A percentile compares a stretch with the other conserved stretches of the same genome.
phyloP scores from a whole-genome alignment of 257 asterid species.

The Solanum rostratum region DNA sequence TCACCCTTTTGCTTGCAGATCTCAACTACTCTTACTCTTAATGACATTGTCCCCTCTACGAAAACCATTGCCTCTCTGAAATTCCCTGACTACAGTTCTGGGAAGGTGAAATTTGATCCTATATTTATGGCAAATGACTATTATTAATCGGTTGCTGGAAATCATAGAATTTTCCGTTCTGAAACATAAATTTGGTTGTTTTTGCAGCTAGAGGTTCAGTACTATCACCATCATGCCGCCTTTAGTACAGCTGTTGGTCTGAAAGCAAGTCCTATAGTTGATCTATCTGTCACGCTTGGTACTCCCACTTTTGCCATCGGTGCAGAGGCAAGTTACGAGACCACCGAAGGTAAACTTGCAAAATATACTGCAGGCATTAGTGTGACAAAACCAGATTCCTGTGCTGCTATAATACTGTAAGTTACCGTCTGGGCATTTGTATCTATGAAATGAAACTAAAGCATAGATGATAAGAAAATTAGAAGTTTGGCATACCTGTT shows the following conservation, averaged over 20 bases:
- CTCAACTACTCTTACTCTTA: slow-evolving; percentile 40
- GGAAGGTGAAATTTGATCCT: slow-evolving; percentile 44
- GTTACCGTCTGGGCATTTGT: slow-evolving; percentile 5
- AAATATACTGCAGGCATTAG: slow-evolving; percentile 81
- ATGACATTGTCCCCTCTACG: slow-evolving; percentile 59
- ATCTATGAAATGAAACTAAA: background rate
- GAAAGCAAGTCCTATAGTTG: slow-evolving; percentile 53
- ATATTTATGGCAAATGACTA: background rate
- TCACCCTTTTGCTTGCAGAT: slow-evolving; percentile 28
- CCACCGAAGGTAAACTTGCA: slow-evolving; percentile 46
- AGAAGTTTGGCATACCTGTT: background rate
- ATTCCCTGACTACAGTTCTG: slow-evolving; percentile 62
- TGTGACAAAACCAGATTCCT: slow-evolving; percentile 60
- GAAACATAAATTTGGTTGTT: background rate
- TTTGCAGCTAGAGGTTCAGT: slow-evolving; percentile 65
- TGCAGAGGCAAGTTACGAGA: slow-evolving; percentile 79
- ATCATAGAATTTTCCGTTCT: background rate
- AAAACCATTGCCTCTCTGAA: slow-evolving; percentile 57
- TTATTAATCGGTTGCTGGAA: background rate
- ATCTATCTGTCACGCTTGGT: slow-evolving; percentile 59
- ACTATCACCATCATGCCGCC: slow-evolving; percentile 79
- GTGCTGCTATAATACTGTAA: slow-evolving; percentile 67
- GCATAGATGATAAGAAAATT: background rate
- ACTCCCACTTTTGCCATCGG: slow-evolving; percentile 82
- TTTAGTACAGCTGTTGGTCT: slow-evolving; percentile 58